Percentiles rank a stretch among this genome's conserved stretches.
Conservation (phyloP, 495 filamentous ascomycete species). For the Penicillium ochrochloron region DNA sequence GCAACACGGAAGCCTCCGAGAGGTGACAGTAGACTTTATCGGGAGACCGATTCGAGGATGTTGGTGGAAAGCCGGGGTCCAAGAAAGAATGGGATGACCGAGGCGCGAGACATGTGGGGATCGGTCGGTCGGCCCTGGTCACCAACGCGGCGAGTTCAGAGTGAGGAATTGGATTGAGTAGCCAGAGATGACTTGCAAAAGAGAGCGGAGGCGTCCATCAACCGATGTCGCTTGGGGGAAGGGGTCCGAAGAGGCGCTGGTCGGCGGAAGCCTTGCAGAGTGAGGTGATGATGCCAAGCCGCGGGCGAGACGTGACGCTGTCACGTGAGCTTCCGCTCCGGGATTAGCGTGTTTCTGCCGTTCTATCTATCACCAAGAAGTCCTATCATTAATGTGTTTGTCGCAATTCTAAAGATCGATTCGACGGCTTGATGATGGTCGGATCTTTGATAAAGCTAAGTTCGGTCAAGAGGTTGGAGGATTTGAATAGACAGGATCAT, state of each 20-base stretch:
- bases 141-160: conserved; percentile 38
- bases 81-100: conserved; percentile 50
- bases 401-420: not conserved
- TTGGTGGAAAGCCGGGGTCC: conserved; percentile 41
- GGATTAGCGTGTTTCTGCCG: conserved; percentile 22
- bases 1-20: conserved; percentile 29
- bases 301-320: conserved; percentile 38
- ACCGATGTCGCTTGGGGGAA: conserved; percentile 31
- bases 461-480: not conserved
- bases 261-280: conserved; percentile 36
- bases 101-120: conserved; percentile 59
- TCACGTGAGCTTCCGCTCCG: conserved; percentile 41
- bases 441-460: too few species aligned
- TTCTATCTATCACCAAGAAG: not conserved
- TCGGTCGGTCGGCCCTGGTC: conserved; percentile 45
- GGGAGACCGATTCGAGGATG: conserved; percentile 31
- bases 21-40: conserved; percentile 34
- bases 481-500: not conserved
- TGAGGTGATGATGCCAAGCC: conserved; percentile 51
- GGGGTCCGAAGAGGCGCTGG: conserved; percentile 28
- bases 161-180: conserved; percentile 20
- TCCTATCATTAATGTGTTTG: not conserved
- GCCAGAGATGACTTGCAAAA: conserved; percentile 30
- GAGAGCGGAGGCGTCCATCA: conserved; percentile 35
- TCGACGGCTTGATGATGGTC: too few species aligned